A percentile compares a stretch with the other conserved stretches of the same genome.
phyloP scores from a whole-genome alignment of 2,329 filamentous ascomycete species.

The Nemania sp. region DNA sequence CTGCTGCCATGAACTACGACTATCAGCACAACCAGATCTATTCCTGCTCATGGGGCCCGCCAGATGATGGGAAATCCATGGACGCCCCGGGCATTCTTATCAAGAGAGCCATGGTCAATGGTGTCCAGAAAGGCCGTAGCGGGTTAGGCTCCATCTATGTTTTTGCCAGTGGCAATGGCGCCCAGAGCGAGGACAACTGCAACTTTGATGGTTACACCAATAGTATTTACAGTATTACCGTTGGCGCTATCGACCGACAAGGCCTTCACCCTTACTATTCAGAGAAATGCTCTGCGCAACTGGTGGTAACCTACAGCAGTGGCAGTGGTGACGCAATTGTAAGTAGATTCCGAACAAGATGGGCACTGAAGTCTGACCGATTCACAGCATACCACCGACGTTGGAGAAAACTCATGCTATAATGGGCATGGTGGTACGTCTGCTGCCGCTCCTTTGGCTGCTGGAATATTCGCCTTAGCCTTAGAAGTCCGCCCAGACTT shows the following conservation, averaged over 20 bases:
- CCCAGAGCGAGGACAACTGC: constrained; percentile 89
- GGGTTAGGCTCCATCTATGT: constrained; percentile 93
- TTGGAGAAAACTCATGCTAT: constrained; percentile 84
- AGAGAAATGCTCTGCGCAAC: constrained; percentile 92
- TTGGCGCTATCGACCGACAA: constrained; percentile 89
- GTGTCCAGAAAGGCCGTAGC: constrained; percentile 85
- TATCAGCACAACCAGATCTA: constrained; percentile 95
- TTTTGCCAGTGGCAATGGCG: constrained; percentile 96
- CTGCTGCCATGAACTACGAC: constrained; percentile 90
- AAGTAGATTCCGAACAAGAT: constrained; percentile 49
- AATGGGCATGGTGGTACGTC: constrained; percentile 92
- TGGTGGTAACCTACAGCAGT: constrained; percentile 97
- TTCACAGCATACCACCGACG: constrained; percentile 86
- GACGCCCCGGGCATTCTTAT: constrained; percentile 92
- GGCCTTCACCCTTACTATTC: constrained; percentile 96
- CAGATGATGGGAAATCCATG: constrained; percentile 94
- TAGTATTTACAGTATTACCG: constrained; percentile 98
- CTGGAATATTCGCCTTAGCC: constrained; percentile 90
- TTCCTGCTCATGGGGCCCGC: constrained; percentile 98
- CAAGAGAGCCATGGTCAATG: constrained; percentile 89
- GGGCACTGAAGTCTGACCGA: constrained; percentile 17
- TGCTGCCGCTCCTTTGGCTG: constrained; percentile 91
- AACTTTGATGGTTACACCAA: constrained; percentile 99
- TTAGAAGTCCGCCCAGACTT: constrained; percentile 87
- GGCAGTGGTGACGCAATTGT: constrained; percentile 87